Evolutionary conservation across 495 filamentous ascomycete species (phyloP).

Genomic region (Trichoderma reesei): DNA sequence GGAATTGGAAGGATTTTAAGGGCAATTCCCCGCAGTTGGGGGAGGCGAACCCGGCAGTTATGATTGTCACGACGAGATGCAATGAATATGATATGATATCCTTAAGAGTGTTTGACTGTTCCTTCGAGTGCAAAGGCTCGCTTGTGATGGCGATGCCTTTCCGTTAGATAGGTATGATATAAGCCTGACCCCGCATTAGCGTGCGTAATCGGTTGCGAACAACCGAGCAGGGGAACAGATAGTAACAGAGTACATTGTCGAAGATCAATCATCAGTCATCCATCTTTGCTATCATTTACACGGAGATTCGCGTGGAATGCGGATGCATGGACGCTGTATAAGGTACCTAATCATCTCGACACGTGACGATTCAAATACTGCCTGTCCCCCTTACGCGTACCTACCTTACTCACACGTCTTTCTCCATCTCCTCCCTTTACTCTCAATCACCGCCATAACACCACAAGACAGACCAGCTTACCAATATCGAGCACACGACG

Average conservation of each 20-base stretch:
- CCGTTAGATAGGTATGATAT: too few species aligned
- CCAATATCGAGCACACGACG: not conserved
- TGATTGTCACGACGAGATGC: constrained; percentile 10
- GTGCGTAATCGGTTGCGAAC: not conserved
- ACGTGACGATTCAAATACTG: not conserved
- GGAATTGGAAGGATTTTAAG: constrained; percentile 2
- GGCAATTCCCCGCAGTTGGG: not conserved
- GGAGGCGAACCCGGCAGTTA: not conserved
- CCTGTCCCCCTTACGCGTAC: not conserved
- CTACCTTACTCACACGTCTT: not conserved
- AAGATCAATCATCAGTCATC: too few species aligned
- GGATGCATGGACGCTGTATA: too few species aligned
- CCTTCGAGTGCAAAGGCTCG: not conserved
- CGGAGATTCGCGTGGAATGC: too few species aligned
- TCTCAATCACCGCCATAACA: not conserved
- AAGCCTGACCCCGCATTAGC: not conserved
- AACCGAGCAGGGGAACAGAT: not conserved
- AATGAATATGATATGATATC: constrained; percentile 9
- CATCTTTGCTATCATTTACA: too few species aligned
- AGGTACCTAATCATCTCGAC: too few species aligned
- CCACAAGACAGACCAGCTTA: not conserved
- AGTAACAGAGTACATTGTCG: not conserved
- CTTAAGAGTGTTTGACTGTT: not conserved
- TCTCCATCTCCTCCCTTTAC: not conserved
- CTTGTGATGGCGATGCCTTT: too few species aligned